Evolutionary conservation across 306 rosid species (phyloP), one percentile per base, ranked within the genome.

Genomic region (Abrus pulchellus): DNA sequence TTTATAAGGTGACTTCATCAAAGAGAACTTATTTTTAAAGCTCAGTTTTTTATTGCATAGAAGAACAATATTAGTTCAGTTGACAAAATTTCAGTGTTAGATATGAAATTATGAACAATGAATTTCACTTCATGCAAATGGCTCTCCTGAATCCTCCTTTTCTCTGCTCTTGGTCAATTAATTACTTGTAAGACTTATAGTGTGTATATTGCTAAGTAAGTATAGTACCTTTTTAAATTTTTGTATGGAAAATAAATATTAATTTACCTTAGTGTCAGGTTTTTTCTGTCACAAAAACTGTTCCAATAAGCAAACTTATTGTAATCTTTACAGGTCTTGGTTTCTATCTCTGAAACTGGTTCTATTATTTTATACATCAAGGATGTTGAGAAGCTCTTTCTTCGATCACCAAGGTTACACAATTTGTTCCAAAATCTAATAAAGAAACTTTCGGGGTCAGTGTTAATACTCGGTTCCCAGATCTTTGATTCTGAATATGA

Each of bases 401-500:
- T 84, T 82, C 86, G 85, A 28, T 91, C 94, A 56, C 85, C 62
- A 36, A 83, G 88, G 62, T 54, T 91, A 33, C 83, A 83, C 85
- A 89, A 74, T 77, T 72, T 93, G 88, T 88, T 93, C 83, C 87
- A 77, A 34, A 90, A 81, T 33, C 79, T 93, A 85, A 33, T 91
- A 64, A 83, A 87, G 84, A 91, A 87, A 77, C 92, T 93, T 56
- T 82, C 97, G 1, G 93, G 98, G 48, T 82, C 98, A 29, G 87
- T 93, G 57, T 36, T 93, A 76, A 85, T 93, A 80, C 97, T 93
- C 1, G 94, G 97, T 57, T 91, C 98, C 61, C 83, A 66, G 61
- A 72, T 74, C 74, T 66, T 70, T 9, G 88, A 86, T 70, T 55
- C 82, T 13, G 88, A 88, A 66, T 78, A 82, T 70, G 69, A 3